Evolutionary conservation across 163 green algal species (phyloP).

Genomic region (Trebouxiophyceae sp.): DNA sequence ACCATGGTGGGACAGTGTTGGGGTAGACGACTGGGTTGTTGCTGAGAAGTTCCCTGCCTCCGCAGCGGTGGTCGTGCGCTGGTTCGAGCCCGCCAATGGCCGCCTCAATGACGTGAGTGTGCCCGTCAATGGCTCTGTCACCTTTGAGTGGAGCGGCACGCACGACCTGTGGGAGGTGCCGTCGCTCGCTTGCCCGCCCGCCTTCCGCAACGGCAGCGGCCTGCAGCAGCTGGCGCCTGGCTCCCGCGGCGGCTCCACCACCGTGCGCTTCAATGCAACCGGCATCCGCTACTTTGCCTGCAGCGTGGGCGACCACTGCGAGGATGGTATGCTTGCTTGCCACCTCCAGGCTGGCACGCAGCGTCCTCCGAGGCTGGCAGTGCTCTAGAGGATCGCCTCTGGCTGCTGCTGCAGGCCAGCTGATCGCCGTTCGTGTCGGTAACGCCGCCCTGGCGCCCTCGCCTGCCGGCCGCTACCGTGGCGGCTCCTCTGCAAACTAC

Average conservation of each 20-base stretch:
- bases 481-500: not conserved
- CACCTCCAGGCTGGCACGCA: not conserved
- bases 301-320: not conserved
- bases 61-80: not conserved
- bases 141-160: not conserved
- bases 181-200: not conserved
- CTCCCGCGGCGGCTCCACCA: not conserved
- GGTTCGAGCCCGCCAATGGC: not conserved
- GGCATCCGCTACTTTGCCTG: not conserved
- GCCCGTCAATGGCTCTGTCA: not conserved
- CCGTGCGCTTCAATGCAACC: not conserved
- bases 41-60: too few species aligned
- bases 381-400: not conserved
- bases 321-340: not conserved
- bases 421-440: not conserved
- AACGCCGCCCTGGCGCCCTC: not conserved
- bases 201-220: not conserved
- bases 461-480: not conserved
- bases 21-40: too few species aligned
- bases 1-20: not conserved
- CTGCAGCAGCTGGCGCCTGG: not conserved
- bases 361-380: not conserved
- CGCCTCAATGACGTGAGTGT: not conserved
- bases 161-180: constrained; percentile 1
- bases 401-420: not conserved